Percentiles rank a stretch among this genome's conserved stretches.
Conservation (phyloP, 495 filamentous ascomycete genomes). For the Extremus antarcticus region DNA sequence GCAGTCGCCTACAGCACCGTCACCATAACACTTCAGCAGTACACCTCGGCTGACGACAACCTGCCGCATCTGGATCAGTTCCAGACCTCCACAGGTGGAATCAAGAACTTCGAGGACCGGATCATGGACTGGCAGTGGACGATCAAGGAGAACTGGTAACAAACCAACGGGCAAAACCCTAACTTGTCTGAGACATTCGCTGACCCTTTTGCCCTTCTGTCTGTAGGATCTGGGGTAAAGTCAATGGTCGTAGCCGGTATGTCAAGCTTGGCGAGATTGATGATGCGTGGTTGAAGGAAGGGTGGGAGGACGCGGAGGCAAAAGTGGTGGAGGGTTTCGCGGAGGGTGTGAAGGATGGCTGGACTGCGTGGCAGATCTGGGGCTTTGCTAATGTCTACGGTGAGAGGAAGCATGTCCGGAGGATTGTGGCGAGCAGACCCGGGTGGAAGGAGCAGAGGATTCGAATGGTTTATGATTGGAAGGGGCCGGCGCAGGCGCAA, state of each 20-base stretch:
- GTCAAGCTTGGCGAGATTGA: constrained; percentile 29
- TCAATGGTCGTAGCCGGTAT: constrained; percentile 50
- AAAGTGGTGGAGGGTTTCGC: constrained; percentile 47
- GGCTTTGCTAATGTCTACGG: constrained; percentile 49
- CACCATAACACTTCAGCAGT: constrained; percentile 54
- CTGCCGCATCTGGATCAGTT: constrained; percentile 62
- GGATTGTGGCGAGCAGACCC: constrained; percentile 52
- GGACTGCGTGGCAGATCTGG: constrained; percentile 56
- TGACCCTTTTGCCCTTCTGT: too few relatives aligned
- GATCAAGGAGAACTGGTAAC: constrained; percentile 63
- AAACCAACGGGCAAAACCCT: too few relatives aligned
- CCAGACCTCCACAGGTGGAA: constrained; percentile 64
- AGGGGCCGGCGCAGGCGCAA: constrained; percentile 1
- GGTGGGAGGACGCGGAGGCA: constrained; percentile 40
- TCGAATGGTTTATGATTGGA: constrained; percentile 64
- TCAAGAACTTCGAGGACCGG: constrained; percentile 67
- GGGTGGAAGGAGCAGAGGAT: constrained; percentile 47
- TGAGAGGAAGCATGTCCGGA: constrained; percentile 55
- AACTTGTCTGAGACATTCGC: too few relatives aligned
- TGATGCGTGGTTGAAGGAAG: constrained; percentile 34
- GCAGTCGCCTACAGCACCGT: constrained; percentile 60
- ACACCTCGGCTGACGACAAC: constrained; percentile 13
- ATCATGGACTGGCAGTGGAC: constrained; percentile 59
- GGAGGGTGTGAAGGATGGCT: constrained; percentile 43
- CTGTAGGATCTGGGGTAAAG: constrained; percentile 67